Base-by-base conservation (phyloP, 2,329 filamentous ascomycete species). In the Rhynchosporium graminicola region DNA sequence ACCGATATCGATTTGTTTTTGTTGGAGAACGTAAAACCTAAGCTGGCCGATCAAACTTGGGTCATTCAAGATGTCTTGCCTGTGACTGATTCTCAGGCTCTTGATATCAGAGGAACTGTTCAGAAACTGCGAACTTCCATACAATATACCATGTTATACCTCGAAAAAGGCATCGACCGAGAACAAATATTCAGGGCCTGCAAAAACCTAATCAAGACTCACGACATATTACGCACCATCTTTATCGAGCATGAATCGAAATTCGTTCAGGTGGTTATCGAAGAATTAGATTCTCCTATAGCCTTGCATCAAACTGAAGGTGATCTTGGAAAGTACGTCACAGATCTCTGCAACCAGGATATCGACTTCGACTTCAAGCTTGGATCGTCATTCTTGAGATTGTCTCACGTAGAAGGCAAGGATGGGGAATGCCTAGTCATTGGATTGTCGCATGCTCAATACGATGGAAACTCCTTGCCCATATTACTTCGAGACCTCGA, bases 391-490 rank as follows among this genome's bases (percentile, higher is more conserved):
- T 78, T 78, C 66, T 63, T 72, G 10, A 73, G 71, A n/a, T 43
- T 74, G 8, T 56, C 71, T 59, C 64, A 68, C 31, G 68, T 71
- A 12, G 45, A 72, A 48, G 63, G 62, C 45, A 47, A 56, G 10
- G 51, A 68, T 3, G 67, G 71, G 4, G 69, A 75, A 1, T 76
- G 74, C 10, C 74, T 80, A 15, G 70, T 75, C 5, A 72, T 80
- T 61, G 72, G 77, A 38, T 73, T 83, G 13, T 83, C 80, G 0
- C 86, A 88, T 72, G 80, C 83, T 2, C 68, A 87, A 1, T 88
- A 87, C 68, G 86, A 88, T 72, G 86, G 86, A 28, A 87, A 85
- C 83, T 86, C 84, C 10, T 80, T 86, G 71, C 69, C 69, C 8
- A 56, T 51, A 8, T 29, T 70, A 2, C 66, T 71, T 31, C 60